phyloP scores from a whole-genome alignment of 495 filamentous ascomycete genomes.

The Penicillium malachiteum region DNA sequence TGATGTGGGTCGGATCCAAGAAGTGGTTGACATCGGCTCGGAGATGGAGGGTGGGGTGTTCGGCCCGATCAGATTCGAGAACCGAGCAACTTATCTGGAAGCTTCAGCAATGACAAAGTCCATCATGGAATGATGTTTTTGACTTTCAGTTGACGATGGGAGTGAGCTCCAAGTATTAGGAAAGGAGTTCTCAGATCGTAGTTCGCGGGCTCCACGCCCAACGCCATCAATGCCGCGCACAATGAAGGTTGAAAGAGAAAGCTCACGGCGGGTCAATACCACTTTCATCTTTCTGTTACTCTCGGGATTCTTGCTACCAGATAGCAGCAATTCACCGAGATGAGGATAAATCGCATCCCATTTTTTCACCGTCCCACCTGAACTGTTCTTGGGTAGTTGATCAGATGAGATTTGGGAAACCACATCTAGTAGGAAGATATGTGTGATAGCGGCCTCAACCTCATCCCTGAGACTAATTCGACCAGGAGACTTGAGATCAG shows the following conservation, averaged over 20 bases:
- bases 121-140: conserved; percentile 23
- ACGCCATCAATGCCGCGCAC: conserved; percentile 22
- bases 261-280: conserved; percentile 29
- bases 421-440: conserved; percentile 42
- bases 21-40: conserved; percentile 6
- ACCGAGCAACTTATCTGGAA: neutral
- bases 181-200: conserved; percentile 2
- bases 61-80: conserved; percentile 3
- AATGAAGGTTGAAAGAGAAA: conserved; percentile 28
- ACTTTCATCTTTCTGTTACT: conserved; percentile 40
- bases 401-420: conserved; percentile 30
- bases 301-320: conserved; percentile 11
- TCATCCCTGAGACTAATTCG: conserved; percentile 37
- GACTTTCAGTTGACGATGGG: neutral
- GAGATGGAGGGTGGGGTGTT: neutral
- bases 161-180: conserved; percentile 29
- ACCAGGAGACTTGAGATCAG: conserved; percentile 37
- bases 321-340: conserved; percentile 38
- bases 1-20: conserved; percentile 1
- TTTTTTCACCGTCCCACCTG: neutral
- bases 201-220: conserved; percentile 13
- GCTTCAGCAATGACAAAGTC: conserved; percentile 32
- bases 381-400: conserved; percentile 1
- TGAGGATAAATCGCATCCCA: conserved; percentile 45
- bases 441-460: conserved; percentile 36